Conservation (phyloP, 192 early-diverging fungal species). For the Backusella liffmaniae region DNA sequence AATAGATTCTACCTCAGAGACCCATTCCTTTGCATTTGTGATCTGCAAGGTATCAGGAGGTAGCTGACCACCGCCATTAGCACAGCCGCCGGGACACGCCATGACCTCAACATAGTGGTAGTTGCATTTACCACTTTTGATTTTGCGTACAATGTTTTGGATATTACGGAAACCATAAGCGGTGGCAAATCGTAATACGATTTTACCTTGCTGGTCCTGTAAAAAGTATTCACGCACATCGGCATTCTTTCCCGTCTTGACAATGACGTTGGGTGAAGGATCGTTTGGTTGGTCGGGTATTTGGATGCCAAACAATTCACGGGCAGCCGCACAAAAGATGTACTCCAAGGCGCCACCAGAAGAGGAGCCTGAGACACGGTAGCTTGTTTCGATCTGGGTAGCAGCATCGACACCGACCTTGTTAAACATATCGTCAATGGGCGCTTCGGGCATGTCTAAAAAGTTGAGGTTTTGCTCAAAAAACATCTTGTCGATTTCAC, state of each 20-base stretch:
- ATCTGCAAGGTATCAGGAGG: conserved; percentile 50
- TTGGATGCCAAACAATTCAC: conserved; percentile 69
- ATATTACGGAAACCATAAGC: conserved; percentile 97
- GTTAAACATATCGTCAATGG: conserved; percentile 58
- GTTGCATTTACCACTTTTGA: conserved; percentile 69
- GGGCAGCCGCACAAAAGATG: conserved; percentile 81
- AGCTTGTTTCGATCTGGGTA: conserved; percentile 19
- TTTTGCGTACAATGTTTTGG: conserved; percentile 97
- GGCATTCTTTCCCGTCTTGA: conserved; percentile 75
- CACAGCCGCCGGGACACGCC: conserved; percentile 96
- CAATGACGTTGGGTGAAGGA: conserved; percentile 43
- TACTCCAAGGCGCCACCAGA: conserved; percentile 93
- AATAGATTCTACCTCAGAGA: conserved; percentile 61
- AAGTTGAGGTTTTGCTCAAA: conserved; percentile 59
- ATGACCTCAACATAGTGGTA: conserved; percentile 97
- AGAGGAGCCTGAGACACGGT: conserved; percentile 73
- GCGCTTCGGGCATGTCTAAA: conserved; percentile 43
- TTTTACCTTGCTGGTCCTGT: conserved; percentile 42
- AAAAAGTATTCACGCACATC: conserved; percentile 78
- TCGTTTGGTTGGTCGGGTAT: conserved; percentile 53
- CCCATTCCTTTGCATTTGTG: conserved; percentile 68
- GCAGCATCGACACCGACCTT: conserved; percentile 20
- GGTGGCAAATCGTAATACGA: conserved; percentile 75
- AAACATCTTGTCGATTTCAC: conserved; percentile 90
- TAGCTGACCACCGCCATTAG: conserved; percentile 96